Base-by-base conservation (phyloP, 495 filamentous ascomycete genomes). In the Neurospora discreta region DNA sequence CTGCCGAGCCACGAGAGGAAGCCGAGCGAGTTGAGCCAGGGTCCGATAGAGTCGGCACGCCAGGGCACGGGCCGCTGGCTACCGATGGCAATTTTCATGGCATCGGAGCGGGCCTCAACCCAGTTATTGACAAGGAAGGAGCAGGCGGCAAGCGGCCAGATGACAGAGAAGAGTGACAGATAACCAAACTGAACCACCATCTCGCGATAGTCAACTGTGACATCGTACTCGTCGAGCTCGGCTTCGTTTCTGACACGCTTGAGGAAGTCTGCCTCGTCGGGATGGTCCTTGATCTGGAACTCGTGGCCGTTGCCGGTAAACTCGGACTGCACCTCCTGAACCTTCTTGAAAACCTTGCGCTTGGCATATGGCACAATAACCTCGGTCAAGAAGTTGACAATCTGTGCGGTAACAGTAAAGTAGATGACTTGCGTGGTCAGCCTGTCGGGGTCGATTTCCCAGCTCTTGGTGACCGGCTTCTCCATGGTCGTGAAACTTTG, bases 91-190 rank as follows among this genome's bases (percentile, higher is more conserved):
- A 99, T 99, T 77, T 99, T 99, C 81, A 94, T 87, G 18, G 97
- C 95, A 73, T 99, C 95, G 30, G 91, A 91, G 36, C 95, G 91
- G 16, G 98, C 87, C 75, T 99, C 96, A 69, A 99, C 78, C 95
- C 95, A 99, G 83, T 99, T 95, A 80, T 98, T 98, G 80, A 96
- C 83, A 11, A 98, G 81, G 86, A 98, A 99, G 0, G 93, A 95
- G 41, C 93, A 85, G 0, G 91, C 89, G 0, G 94, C 93, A 6
- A 98, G 84, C 0, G 95, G 95, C 95, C 95, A 99, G 58, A 94
- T 86, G 3, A 95, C 91, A 3, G 92, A 93, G 83, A 99, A 99
- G 3, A 99, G 87, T 0, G 93, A 90, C n/a, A 99, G 82, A 78
- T 97, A 99, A 20, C 78, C 80, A 77, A 93, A 94, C 76, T 98